Base-by-base conservation (phyloP, 768 basidiomycete genomes). In the Glaciozyma martinii region DNA sequence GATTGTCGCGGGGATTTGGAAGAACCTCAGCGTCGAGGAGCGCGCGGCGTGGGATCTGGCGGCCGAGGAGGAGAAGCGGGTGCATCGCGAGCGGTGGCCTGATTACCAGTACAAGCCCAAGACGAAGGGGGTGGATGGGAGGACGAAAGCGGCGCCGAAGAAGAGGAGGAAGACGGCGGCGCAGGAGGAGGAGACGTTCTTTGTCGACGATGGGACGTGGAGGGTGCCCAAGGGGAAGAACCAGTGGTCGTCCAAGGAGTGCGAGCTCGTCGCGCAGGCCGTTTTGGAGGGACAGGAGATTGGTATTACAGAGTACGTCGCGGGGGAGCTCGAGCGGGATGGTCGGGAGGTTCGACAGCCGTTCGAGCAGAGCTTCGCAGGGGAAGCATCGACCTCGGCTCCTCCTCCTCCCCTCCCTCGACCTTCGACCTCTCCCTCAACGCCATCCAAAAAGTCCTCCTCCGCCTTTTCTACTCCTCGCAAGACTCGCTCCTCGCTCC, bases 1-100 rank as follows among this genome's bases (percentile, higher is more conserved):
- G 61, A 81, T 88, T 59, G 86, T 84, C 3, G 88, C 85, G 6
- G 75, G 82, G 42, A 79, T 81, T 68, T 92, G 89, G 89, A 82
- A 82, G 46, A 77, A 80, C 60, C 76, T 88, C 40, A 71, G 77
- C 15, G 73, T 75, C 1, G 79, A 77, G 29, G 80, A 75, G 59
- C 66, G 69, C 49, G 54, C 29, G 33, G 42, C 54, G 16, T 75
- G 69, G 68, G 70, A 75, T 43, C 32, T 69, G 21, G 53, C 66
- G 42, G 74, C 74, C 12, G 60, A 62, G 32, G 61, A 68, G 54
- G 72, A 73, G 63, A 73, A 70, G 61, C 37, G 61, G 56, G 50
- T 52, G 53, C 71, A 73, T 32, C n/a, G 29, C 46, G 63, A 50
- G 42, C 44, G 33, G 54, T 68, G 68, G 46, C 72, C 72, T 1